Conservation (phyloP, 805 yeast species). For the Zygosaccharomyces bailii region DNA sequence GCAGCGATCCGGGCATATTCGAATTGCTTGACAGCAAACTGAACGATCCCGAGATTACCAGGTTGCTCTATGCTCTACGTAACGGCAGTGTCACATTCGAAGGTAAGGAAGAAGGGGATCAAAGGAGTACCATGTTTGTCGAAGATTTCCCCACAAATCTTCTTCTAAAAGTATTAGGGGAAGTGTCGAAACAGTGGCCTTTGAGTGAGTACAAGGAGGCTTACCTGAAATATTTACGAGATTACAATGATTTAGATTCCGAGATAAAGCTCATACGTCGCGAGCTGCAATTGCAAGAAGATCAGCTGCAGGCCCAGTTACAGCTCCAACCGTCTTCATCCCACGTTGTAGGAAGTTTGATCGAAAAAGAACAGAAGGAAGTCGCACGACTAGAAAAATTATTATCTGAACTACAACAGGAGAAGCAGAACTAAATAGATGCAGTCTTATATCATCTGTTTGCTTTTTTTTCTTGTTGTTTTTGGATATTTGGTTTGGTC, state of each 20-base stretch:
- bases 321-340: conserved; percentile 16
- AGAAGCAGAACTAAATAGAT: not conserved
- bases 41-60: conserved; percentile 31
- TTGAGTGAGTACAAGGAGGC: conserved; percentile 40
- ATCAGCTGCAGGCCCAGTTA: conserved; percentile 25
- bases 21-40: conserved; percentile 35
- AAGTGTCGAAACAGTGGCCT: conserved; percentile 38
- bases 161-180: conserved; percentile 25
- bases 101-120: conserved; percentile 32
- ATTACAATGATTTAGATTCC: conserved; percentile 42
- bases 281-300: conserved; percentile 27
- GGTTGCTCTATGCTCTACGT: conserved; percentile 43
- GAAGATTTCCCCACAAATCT: conserved; percentile 36
- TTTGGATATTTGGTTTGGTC: not conserved
- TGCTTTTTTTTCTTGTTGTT: not conserved
- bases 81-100: conserved; percentile 41
- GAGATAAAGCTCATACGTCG: conserved; percentile 34
- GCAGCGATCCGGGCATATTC: conserved; percentile 27
- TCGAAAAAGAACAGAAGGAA: conserved; percentile 45
- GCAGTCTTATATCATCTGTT: not conserved
- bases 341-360: conserved; percentile 38
- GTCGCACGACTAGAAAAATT: conserved; percentile 40
- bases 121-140: conserved; percentile 37
- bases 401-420: conserved; percentile 5
- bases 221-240: conserved; percentile 43